These are phyloP conservation scores for Agaricus blazei DNA, from an alignment of 768 basidiomycete species.

Conservation along the genomic window DNA sequence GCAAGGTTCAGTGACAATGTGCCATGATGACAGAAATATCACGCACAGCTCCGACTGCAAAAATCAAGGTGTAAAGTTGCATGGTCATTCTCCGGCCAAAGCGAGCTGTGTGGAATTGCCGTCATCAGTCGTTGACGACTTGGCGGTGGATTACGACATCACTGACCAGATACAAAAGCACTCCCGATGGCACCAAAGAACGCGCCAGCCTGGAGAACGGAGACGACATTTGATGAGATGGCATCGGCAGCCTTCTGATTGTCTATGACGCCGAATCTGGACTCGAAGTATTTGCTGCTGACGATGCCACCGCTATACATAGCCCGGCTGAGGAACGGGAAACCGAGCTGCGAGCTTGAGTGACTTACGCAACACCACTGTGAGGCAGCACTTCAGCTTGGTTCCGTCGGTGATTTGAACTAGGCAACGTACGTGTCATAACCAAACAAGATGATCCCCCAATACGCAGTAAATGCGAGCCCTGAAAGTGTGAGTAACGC, in stretches of 20 bases:
- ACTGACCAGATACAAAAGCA: constrained; percentile 63
- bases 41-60: constrained; percentile 67
- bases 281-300: constrained; percentile 51
- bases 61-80: constrained; percentile 55
- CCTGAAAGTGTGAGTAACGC: constrained; percentile 30
- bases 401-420: neutral
- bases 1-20: neutral
- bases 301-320: constrained; percentile 64
- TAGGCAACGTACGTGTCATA: constrained; percentile 60
- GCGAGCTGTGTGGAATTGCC: constrained; percentile 32
- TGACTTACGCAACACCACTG: constrained; percentile 22
- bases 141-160: neutral
- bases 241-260: constrained; percentile 40
- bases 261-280: constrained; percentile 49
- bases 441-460: constrained; percentile 80
- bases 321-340: neutral
- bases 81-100: constrained; percentile 67
- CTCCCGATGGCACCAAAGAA: constrained; percentile 83
- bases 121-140: neutral
- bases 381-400: no score
- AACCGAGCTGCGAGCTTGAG: neutral
- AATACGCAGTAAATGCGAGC: constrained; percentile 70
- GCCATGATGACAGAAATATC: neutral
- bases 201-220: constrained; percentile 81
- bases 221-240: constrained; percentile 81